Conservation (phyloP, 345 rosid species). For the Pelargonium nanum region DNA sequence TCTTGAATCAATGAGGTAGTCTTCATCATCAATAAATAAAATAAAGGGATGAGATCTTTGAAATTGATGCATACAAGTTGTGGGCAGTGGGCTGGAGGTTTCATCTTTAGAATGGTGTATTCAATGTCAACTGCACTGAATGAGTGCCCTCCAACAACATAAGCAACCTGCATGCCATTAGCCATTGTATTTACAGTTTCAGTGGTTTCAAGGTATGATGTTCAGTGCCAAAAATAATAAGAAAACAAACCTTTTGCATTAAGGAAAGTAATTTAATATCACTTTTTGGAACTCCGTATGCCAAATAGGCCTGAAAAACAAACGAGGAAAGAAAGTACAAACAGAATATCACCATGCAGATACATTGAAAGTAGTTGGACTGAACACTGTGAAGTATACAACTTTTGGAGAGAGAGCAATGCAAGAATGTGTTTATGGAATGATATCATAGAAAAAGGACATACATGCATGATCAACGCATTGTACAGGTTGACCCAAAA, state of each 20-base stretch:
- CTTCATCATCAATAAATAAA: too few relatives aligned
- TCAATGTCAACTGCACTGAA: slow-evolving; percentile 53
- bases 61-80: slow-evolving; percentile 39
- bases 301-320: slow-evolving; percentile 48
- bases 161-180: slow-evolving; percentile 52
- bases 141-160: slow-evolving; percentile 47
- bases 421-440: background rate
- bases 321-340: background rate
- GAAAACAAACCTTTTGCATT: slow-evolving; percentile 50
- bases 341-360: too few relatives aligned
- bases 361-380: too few relatives aligned
- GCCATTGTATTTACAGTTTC: background rate
- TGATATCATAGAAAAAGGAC: slow-evolving; percentile 10
- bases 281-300: slow-evolving; percentile 54
- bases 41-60: slow-evolving; percentile 2
- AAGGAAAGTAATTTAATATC: slow-evolving; percentile 44
- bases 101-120: slow-evolving; percentile 45
- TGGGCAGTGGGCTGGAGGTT: slow-evolving; percentile 44
- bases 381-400: too few relatives aligned
- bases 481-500: slow-evolving; percentile 68
- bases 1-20: too few relatives aligned
- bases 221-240: background rate
- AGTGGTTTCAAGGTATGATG: background rate
- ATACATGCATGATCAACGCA: slow-evolving; percentile 68
- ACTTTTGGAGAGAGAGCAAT: background rate